Conservation (phyloP, 1,284 basidiomycete genomes). For the Fomitopsis pinicola region DNA sequence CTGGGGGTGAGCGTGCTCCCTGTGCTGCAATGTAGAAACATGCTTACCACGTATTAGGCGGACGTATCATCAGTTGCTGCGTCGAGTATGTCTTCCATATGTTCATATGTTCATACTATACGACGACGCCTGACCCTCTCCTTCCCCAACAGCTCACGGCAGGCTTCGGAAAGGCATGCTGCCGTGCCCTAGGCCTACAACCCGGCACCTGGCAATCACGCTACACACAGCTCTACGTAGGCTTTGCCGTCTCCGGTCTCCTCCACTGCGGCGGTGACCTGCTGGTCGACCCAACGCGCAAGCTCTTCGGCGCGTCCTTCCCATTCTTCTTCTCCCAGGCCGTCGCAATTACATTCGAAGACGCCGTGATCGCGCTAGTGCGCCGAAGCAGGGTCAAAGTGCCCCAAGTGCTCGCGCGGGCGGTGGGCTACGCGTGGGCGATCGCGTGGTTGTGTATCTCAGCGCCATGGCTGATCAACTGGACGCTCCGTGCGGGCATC, state of each 20-base stretch:
- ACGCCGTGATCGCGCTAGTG: constrained; percentile 19
- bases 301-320: constrained; percentile 16
- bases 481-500: constrained; percentile 10
- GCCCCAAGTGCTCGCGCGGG: neutral
- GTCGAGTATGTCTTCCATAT: constrained; percentile 15
- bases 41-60: constrained; percentile 15
- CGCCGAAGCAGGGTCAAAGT: neutral
- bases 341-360: constrained; percentile 26
- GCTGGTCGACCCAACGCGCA: constrained; percentile 8
- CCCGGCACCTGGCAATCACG: constrained; percentile 20
- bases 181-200: constrained; percentile 13
- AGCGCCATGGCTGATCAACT: constrained; percentile 10
- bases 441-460: constrained; percentile 11
- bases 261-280: constrained; percentile 21
- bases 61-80: constrained; percentile 29
- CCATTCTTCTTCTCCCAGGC: constrained; percentile 27
- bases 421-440: constrained; percentile 17
- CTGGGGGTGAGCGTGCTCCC: constrained; percentile 30
- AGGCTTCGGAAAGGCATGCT: constrained; percentile 17
- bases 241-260: constrained; percentile 28
- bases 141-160: constrained; percentile 14
- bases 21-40: neutral
- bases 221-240: constrained; percentile 29
- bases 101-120: neutral
- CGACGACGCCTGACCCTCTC: neutral